A percentile compares a stretch with the other conserved stretches of the same genome.
phyloP scores from a whole-genome alignment of 495 filamentous ascomycete species.

The Aspergillus haitiensis region DNA sequence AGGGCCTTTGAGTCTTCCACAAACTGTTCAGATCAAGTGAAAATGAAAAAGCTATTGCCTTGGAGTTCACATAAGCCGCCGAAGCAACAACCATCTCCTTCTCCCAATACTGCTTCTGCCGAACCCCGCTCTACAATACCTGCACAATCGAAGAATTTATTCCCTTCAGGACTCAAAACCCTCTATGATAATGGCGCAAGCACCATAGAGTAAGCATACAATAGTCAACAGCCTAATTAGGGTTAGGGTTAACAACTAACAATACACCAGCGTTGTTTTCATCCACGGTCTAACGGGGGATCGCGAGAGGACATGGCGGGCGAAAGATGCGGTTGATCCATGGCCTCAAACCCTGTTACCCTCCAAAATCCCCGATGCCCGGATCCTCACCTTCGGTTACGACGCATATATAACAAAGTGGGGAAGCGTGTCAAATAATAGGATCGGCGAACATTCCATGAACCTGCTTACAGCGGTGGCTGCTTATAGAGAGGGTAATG shows the following conservation, averaged over 20 bases:
- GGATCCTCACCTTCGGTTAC: slow-evolving; percentile 34
- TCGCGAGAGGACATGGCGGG: slow-evolving; percentile 33
- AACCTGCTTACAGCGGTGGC: neutral
- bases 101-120: too few species aligned
- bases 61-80: too few species aligned
- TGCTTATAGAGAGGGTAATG: neutral
- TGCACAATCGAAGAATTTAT: too few species aligned
- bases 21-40: too few species aligned
- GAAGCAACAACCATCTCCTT: too few species aligned
- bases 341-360: slow-evolving; percentile 33
- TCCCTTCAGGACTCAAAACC: too few species aligned
- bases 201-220: too few species aligned
- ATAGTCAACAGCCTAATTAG: neutral
- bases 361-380: slow-evolving; percentile 21
- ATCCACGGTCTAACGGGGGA: slow-evolving; percentile 37
- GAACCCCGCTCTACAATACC: too few species aligned
- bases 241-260: neutral
- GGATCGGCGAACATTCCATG: neutral
- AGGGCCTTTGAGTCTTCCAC: too few species aligned
- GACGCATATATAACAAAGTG: slow-evolving; percentile 25
- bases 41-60: too few species aligned
- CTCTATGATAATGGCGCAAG: too few species aligned
- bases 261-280: slow-evolving; percentile 5
- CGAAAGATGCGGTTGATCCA: slow-evolving; percentile 8
- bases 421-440: neutral